These are phyloP conservation scores for Lobosporangium transversale DNA, from an alignment of 192 early-diverging fungal genomes.

Conservation along the genomic window DNA sequence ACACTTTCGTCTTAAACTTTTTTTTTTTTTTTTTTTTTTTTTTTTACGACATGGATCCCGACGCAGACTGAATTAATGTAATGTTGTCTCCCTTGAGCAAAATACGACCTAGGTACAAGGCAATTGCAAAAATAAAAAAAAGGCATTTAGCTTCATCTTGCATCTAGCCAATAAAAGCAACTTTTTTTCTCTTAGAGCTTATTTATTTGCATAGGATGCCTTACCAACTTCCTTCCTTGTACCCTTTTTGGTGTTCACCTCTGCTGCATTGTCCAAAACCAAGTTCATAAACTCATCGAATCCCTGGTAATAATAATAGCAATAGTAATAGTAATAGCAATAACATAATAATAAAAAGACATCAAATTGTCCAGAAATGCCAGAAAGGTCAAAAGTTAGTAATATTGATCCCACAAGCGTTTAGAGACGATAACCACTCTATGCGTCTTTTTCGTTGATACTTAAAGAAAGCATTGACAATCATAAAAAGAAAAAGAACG, in stretches of 20 bases:
- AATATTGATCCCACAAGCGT: too few relatives aligned
- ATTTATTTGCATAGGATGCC: neutral
- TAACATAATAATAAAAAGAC: neutral
- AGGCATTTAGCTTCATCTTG: too few relatives aligned
- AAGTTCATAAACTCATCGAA: conserved; percentile 99
- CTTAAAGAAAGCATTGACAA: too few relatives aligned
- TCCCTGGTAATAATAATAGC: conserved; percentile 84
- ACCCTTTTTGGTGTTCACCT: conserved; percentile 83
- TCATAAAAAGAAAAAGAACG: too few relatives aligned
- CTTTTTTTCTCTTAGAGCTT: too few relatives aligned
- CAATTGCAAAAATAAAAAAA: neutral
- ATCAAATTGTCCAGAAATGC: too few relatives aligned
- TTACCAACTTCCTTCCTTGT: conserved; percentile 78
- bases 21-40: neutral
- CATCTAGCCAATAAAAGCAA: too few relatives aligned
- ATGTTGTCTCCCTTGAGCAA: conserved; percentile 98
- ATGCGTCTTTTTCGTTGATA: too few relatives aligned
- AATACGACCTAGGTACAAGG: conserved; percentile 71
- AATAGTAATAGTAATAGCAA: neutral
- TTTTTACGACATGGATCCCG: conserved; percentile 31
- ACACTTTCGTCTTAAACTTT: too few relatives aligned
- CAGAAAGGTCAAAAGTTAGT: too few relatives aligned
- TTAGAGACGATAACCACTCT: too few relatives aligned
- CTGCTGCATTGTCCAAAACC: conserved; percentile 90
- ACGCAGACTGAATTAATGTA: conserved; percentile 77